A percentile compares a stretch with the other conserved stretches of the same genome.
Evolutionary conservation across 2,329 filamentous ascomycete species (phyloP).

Genomic region (Cercospora zeae-maydis): DNA sequence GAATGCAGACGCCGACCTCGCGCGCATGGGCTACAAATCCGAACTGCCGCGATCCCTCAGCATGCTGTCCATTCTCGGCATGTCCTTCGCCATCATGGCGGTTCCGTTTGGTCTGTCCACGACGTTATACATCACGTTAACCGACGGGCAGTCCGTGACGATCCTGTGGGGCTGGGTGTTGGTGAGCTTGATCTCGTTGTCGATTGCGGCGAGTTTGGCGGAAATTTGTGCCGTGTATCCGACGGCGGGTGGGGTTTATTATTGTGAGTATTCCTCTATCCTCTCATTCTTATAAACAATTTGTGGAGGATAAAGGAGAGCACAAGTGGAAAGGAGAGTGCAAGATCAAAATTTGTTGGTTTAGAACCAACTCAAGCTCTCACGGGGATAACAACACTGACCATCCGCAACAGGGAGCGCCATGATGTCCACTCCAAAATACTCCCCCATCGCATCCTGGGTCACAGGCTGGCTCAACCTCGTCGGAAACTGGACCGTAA

Average conservation of each 20-base stretch:
- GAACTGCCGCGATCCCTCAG: conserved; percentile 64
- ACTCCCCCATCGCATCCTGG: conserved; percentile 65
- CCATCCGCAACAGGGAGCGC: conserved; percentile 48
- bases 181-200: conserved; percentile 60
- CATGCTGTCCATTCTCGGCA: conserved; percentile 66
- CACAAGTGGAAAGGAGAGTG: no score
- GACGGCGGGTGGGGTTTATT: conserved; percentile 67
- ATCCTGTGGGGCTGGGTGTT: conserved; percentile 68
- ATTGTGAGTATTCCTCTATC: conserved; percentile 37
- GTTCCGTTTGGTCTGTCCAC: conserved; percentile 66
- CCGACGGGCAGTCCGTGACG: conserved; percentile 65
- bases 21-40: conserved; percentile 64
- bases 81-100: conserved; percentile 73
- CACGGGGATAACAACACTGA: no score
- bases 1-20: conserved; percentile 58
- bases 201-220: conserved; percentile 63
- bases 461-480: conserved; percentile 69
- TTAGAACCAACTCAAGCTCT: no score
- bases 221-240: conserved; percentile 69
- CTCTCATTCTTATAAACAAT: not conserved
- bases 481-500: conserved; percentile 70
- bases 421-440: conserved; percentile 62
- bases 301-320: not conserved
- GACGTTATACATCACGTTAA: conserved; percentile 65
- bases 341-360: no score